phyloP scores from a whole-genome alignment of 2,329 filamentous ascomycete species.

The Aureobasidium vineae region DNA sequence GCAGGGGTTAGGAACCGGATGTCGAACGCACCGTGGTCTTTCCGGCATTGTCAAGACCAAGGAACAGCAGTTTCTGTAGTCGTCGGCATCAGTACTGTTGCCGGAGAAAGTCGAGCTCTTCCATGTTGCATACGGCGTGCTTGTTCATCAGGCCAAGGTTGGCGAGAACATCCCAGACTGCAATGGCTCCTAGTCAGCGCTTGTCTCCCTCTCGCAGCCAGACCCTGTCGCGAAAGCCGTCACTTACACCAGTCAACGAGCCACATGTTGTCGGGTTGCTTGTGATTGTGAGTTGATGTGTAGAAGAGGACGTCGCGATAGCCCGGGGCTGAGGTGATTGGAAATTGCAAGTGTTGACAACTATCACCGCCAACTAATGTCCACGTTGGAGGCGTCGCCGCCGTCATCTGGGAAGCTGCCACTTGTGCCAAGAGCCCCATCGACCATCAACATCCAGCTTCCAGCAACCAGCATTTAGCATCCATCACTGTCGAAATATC shows the following conservation, averaged over 20 bases:
- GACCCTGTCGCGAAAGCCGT: constrained; percentile 25
- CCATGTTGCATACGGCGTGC: constrained; percentile 59
- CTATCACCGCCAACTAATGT: constrained; percentile 14
- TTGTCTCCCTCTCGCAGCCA: constrained; percentile 26
- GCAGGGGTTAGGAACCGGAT: neutral
- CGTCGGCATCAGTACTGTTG: neutral
- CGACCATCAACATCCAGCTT: neutral
- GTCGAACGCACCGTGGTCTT: constrained; percentile 66
- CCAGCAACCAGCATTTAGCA: too few species aligned
- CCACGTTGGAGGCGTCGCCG: constrained; percentile 22
- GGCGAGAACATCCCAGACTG: constrained; percentile 87
- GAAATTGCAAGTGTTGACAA: constrained; percentile 13
- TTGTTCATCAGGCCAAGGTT: constrained; percentile 89
- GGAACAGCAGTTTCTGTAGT: constrained; percentile 73
- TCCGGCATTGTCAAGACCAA: constrained; percentile 90
- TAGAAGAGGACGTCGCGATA: neutral
- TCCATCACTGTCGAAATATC: neutral
- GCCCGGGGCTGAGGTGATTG: neutral
- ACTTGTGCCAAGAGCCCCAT: neutral
- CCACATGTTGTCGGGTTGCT: constrained; percentile 64
- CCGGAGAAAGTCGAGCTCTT: neutral
- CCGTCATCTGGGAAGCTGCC: constrained; percentile 25
- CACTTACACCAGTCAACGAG: constrained; percentile 89
- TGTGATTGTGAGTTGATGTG: neutral
- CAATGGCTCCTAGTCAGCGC: constrained; percentile 23